These are phyloP conservation scores for Lachnellula cervina DNA, from an alignment of 2,329 filamentous ascomycete species.

Conservation along the genomic window DNA sequence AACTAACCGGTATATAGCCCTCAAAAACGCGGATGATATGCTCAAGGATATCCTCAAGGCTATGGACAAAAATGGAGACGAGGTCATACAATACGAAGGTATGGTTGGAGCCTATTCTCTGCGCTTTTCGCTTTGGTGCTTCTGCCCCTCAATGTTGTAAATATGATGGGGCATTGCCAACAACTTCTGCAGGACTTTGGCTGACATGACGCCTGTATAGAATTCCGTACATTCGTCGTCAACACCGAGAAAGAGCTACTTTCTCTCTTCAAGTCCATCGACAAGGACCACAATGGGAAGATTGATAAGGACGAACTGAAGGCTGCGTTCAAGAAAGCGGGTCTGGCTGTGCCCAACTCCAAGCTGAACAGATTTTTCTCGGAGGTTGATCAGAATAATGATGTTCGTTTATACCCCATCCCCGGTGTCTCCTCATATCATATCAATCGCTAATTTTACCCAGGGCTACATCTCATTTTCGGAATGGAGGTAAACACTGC, in stretches of 20 bases:
- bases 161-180: not conserved
- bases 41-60: constrained; percentile 73
- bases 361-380: constrained; percentile 82
- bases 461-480: constrained; percentile 72
- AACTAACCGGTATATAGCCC: constrained; percentile 41
- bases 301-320: constrained; percentile 83
- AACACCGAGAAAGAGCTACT: constrained; percentile 80
- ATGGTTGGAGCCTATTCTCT: constrained; percentile 32
- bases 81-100: constrained; percentile 89
- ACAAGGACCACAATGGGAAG: constrained; percentile 77
- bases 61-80: constrained; percentile 83
- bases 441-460: not conserved
- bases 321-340: constrained; percentile 70
- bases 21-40: constrained; percentile 90
- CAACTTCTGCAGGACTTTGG: not conserved
- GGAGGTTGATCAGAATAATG: constrained; percentile 83
- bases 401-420: constrained; percentile 40
- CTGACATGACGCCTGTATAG: constrained; percentile 40
- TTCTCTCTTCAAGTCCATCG: constrained; percentile 78
- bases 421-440: not conserved
- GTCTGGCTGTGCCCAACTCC: constrained; percentile 70
- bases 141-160: not conserved
- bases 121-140: not conserved
- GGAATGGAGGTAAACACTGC: constrained; percentile 80
- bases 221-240: constrained; percentile 86